Percentiles rank a stretch among this genome's conserved stretches.
These are phyloP conservation scores for Lumnitzera racemosa DNA, from an alignment of 345 rosid genomes.

Conservation along the genomic window DNA sequence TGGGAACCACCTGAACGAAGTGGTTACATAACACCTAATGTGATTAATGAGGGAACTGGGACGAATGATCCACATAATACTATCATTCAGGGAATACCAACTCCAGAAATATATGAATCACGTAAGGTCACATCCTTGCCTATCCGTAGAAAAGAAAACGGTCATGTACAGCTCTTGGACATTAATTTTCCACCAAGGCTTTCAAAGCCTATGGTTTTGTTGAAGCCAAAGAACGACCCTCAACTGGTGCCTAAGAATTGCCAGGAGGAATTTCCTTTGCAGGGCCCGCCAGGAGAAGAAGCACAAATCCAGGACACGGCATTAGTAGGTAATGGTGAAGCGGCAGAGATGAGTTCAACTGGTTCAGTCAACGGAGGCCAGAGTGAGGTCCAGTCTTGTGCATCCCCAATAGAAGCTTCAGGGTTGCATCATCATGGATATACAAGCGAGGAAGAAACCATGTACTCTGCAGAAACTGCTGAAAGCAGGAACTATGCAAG, in stretches of 20 bases:
- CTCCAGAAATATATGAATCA: constrained; percentile 86
- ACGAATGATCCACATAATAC: constrained; percentile 31
- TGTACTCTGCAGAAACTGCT: constrained; percentile 98
- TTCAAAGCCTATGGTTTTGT: constrained; percentile 22
- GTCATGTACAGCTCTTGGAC: constrained; percentile 67
- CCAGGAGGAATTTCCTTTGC: constrained; percentile 17
- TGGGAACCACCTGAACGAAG: constrained; percentile 38
- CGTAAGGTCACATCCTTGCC: constrained; percentile 64
- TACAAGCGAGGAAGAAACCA: constrained; percentile 82
- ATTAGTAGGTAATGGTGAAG: constrained; percentile 11
- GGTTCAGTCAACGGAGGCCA: constrained; percentile 60
- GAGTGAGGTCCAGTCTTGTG: constrained; percentile 59
- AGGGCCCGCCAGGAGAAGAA: constrained; percentile 22
- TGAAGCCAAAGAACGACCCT: constrained; percentile 21
- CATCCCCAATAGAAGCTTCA: constrained; percentile 32
- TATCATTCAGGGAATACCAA: constrained; percentile 71
- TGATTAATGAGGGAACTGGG: constrained; percentile 36
- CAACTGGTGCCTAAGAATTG: constrained; percentile 27
- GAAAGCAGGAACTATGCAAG: constrained; percentile 89
- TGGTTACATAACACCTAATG: constrained; percentile 26
- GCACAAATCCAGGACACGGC: constrained; percentile 16
- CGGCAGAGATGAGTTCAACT: constrained; percentile 51
- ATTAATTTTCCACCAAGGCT: constrained; percentile 75
- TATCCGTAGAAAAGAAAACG: constrained; percentile 43
- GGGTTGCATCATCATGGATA: constrained; percentile 42